Base-by-base conservation (phyloP, 2,329 filamentous ascomycete species). In the Passalora sequoiae region DNA sequence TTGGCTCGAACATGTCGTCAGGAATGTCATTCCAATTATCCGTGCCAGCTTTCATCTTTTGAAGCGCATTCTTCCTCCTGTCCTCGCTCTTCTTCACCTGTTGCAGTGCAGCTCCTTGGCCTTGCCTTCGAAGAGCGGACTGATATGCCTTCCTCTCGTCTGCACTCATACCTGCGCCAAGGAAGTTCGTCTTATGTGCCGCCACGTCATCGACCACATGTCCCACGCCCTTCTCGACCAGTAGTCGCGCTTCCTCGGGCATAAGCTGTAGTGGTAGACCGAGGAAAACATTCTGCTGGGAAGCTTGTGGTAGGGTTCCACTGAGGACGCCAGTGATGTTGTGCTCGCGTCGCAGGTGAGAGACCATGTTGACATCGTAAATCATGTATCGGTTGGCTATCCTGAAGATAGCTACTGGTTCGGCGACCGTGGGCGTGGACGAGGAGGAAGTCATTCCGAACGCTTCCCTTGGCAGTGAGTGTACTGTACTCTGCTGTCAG, bases 281-380 rank as follows among this genome's bases (percentile, higher is more conserved):
- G 46, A 91, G 77, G 63, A 97, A 97, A 45, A 95, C 78, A 68
- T 95, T 97, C 68, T 98, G 92, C 57, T 94, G 91, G 4, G 89
- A 89, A 44, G 88, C 83, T 67, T 97, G 89, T 2, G 92, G 91
- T 21, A 95, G 80, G 6, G 86, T 89, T 44, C 92, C 92, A 47
- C 86, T 82, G 43, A 95, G 75, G 22, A 92, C 84, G 51, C 89
- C 89, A 60, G 85, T 89, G 58, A 95, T 88, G 63, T 87, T 82
- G 69, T 95, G 78, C 57, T 80, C 73, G 50, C 86, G 81, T 54
- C 92, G 85, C 50, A 95, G 74, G 63, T 83, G 77, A 57, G 84
- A 81, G 47, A 89, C 84, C 52, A 82, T 80, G 61, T 89, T 79
- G 58, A 88, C 79, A 63, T 94, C 88, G 72, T 96, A 97, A 55